These are phyloP conservation scores for Vitellaria paradoxa DNA, from an alignment of 179 eudicot species.

Conservation along the genomic window DNA sequence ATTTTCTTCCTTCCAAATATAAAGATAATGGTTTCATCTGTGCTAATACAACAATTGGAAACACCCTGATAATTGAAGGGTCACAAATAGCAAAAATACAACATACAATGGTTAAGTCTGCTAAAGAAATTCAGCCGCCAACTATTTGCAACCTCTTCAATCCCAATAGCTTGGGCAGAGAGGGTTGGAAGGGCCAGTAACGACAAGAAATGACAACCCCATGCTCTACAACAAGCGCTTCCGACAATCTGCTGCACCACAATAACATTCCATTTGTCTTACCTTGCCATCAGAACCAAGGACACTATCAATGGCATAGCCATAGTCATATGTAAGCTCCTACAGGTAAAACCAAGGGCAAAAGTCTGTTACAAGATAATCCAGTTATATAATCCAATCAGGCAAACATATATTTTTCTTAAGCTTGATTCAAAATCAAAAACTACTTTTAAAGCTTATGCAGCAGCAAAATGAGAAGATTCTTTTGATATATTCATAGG, in stretches of 20 bases:
- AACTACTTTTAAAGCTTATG: not conserved
- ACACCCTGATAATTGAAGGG: no score
- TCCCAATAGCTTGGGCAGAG: not conserved
- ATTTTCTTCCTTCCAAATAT: not conserved
- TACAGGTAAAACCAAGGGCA: conserved; percentile 12
- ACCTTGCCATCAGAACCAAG: conserved; percentile 65
- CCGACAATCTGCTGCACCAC: conserved; percentile 77
- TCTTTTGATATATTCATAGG: not conserved
- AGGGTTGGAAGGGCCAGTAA: no score
- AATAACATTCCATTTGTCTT: conserved; percentile 58
- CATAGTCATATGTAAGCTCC: conserved; percentile 81
- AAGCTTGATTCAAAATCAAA: not conserved
- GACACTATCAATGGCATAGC: conserved; percentile 66
- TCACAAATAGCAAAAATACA: not conserved
- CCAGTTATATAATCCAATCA: not conserved
- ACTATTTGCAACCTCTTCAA: not conserved
- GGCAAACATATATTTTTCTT: no score
- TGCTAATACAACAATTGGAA: no score
- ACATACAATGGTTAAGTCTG: not conserved
- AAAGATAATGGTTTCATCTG: not conserved
- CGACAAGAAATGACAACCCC: not conserved
- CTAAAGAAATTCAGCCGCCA: not conserved
- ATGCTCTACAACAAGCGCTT: conserved; percentile 53
- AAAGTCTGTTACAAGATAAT: not conserved
- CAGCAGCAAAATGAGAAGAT: not conserved